Evolutionary conservation across 495 filamentous ascomycete species (phyloP).

Genomic region (Pyrenopolyporus hunteri): DNA sequence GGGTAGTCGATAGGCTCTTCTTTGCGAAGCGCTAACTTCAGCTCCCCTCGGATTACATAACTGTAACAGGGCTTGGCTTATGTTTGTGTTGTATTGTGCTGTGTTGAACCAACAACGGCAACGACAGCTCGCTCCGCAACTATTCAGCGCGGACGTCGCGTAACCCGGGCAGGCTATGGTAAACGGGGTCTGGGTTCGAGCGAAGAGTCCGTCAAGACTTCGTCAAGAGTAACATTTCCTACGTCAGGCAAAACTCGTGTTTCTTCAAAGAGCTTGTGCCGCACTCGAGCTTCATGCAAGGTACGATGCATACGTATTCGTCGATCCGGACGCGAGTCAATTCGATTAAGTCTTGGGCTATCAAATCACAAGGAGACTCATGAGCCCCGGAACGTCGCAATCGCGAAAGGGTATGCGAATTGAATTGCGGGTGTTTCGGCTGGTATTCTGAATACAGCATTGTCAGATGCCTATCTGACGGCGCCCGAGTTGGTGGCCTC

Average conservation of each 20-base stretch:
- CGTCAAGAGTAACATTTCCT: slow-evolving; percentile 15
- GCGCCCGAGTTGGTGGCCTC: slow-evolving; percentile 27
- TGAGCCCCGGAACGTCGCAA: slow-evolving; percentile 35
- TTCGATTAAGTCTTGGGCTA: slow-evolving; percentile 29
- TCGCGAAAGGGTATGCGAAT: slow-evolving; percentile 18
- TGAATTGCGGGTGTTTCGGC: slow-evolving; percentile 30
- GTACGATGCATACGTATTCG: slow-evolving; percentile 38
- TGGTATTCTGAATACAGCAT: slow-evolving; percentile 29
- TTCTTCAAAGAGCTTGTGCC: slow-evolving; percentile 23
- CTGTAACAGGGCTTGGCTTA: not conserved
- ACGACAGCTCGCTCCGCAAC: slow-evolving; percentile 6
- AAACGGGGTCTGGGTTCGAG: not conserved
- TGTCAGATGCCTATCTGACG: slow-evolving; percentile 43
- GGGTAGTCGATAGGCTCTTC: slow-evolving; percentile 12
- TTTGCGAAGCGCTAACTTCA: slow-evolving; percentile 14
- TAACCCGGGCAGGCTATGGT: slow-evolving; percentile 5
- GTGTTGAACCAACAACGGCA: not conserved
- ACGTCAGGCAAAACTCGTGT: slow-evolving; percentile 25
- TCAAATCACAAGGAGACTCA: slow-evolving; percentile 38
- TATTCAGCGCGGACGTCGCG: slow-evolving; percentile 3
- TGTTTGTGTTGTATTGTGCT: no score
- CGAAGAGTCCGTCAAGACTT: not conserved
- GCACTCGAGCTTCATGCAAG: slow-evolving; percentile 37
- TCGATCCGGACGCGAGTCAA: slow-evolving; percentile 34
- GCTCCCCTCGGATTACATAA: slow-evolving; percentile 6